A percentile compares a stretch with the other conserved stretches of the same genome.
These are phyloP conservation scores for Linum tenue DNA, from an alignment of 345 rosid species.

Conservation along the genomic window DNA sequence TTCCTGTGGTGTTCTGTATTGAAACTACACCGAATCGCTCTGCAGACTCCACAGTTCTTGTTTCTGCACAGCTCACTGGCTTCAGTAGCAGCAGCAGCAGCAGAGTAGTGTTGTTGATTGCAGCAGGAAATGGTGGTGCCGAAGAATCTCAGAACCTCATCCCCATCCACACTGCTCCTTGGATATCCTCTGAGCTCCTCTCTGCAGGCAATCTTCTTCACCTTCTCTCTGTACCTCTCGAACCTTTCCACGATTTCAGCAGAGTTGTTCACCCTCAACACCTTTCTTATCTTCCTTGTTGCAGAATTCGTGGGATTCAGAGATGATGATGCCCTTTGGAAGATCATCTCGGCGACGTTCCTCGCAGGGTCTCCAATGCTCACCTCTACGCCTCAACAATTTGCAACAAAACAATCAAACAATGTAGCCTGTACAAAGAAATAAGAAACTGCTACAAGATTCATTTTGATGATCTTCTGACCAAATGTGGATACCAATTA, in stretches of 20 bases:
- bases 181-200: slow-evolving; percentile 26
- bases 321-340: slow-evolving; percentile 23
- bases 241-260: slow-evolving; percentile 27
- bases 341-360: slow-evolving; percentile 36
- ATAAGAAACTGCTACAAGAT: not conserved
- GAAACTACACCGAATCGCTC: slow-evolving; percentile 27
- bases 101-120: not conserved
- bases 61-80: slow-evolving; percentile 29
- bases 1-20: slow-evolving; percentile 14
- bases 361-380: slow-evolving; percentile 38
- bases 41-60: slow-evolving; percentile 34
- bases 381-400: slow-evolving; percentile 22
- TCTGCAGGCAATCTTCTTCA: slow-evolving; percentile 24
- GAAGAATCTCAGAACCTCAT: slow-evolving; percentile 39
- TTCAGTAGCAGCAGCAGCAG: not conserved
- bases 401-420: not conserved
- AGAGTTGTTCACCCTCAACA: slow-evolving; percentile 37
- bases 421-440: not conserved
- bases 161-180: slow-evolving; percentile 40
- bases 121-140: slow-evolving; percentile 40
- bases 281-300: slow-evolving; percentile 26
- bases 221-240: slow-evolving; percentile 35
- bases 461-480: not conserved
- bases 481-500: not conserved
- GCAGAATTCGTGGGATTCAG: too few relatives aligned